Base-by-base conservation (phyloP, 352 stramenopile species). In the Globisporangium nunn region DNA sequence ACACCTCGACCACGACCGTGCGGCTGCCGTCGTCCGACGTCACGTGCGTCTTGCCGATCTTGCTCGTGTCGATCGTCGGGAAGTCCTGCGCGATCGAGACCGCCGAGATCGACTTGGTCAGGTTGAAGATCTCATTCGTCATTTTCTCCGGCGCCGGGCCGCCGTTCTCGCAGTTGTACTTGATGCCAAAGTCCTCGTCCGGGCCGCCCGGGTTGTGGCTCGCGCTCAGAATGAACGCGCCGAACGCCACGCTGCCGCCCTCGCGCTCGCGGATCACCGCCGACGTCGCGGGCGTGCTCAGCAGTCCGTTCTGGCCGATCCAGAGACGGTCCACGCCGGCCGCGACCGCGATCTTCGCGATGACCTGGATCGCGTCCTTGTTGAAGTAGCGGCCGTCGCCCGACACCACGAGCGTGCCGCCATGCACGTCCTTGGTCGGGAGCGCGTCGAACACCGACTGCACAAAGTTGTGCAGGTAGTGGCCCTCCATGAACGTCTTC, bases 401-500 rank as follows among this genome's bases (percentile, higher is more conserved):
- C 35, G 94, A 98, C 14, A 99, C 85, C 37, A 99, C 91, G 1
- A 99, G 81, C 15, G 96, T 98, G 56, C 96, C 95, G 49, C 96
- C 88, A 28, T 93, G 87, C 29, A 99, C 58, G 64, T 98, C 90
- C 50, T 91, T 95, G 11, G 90, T 89, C 31, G 95, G 96, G 44
- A 99, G 80, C 44, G 97, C 91, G 54, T 98, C 93, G 58, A 99
- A 98, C 5, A 96, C 95, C 37, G 91, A 81, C 81, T 99, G 96
- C 49, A 99, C 94, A 74, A 96, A 95, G 78, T 99, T 99, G 72
- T 99, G 83, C 31, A 99, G 81, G 78, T 99, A 99, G 70, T 98
- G 89, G 58, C 90, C 74, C 48, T 94, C 85, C 93, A 98, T 98
- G 78, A 99, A 99, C 31, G 95, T 87, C 71, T 98, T 98, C 4